Conservation (phyloP, 176 grass and related monocot genomes). For the Pontederia paniculata region DNA sequence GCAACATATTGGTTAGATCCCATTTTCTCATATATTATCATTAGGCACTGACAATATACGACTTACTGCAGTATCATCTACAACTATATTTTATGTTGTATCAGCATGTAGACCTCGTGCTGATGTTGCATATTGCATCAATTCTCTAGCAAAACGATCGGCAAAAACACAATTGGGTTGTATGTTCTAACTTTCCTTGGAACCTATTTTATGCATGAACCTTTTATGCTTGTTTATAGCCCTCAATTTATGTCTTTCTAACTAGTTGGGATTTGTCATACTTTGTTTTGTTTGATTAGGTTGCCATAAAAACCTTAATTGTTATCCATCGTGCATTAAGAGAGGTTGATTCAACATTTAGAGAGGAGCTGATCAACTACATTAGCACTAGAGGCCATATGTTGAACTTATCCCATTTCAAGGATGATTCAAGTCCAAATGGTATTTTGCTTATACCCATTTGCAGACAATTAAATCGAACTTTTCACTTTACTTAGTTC, state of each 20-base stretch:
- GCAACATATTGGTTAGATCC: not conserved
- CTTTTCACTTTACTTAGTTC: not conserved
- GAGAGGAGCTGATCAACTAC: conserved; percentile 5
- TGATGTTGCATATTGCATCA: conserved; percentile 22
- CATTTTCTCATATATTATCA: not conserved
- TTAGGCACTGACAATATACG: not conserved
- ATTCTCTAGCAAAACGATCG: conserved; percentile 15
- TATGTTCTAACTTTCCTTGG: conserved; percentile 8
- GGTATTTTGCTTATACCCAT: conserved; percentile 1
- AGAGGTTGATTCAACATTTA: conserved; percentile 18
- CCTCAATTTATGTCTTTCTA: not conserved
- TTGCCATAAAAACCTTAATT: conserved; percentile 23
- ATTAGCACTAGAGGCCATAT: conserved; percentile 5
- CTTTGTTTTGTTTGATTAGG: conserved; percentile 5
- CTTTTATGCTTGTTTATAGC: not conserved
- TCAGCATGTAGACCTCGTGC: conserved; percentile 17
- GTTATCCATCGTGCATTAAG: conserved; percentile 15
- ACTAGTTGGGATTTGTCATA: not conserved
- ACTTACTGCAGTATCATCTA: not conserved
- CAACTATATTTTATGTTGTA: conserved; percentile 21
- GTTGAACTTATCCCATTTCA: conserved; percentile 25
- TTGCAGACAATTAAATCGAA: not conserved
- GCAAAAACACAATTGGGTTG: conserved; percentile 22
- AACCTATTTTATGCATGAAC: too few relatives aligned
- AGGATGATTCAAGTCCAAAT: conserved; percentile 18